phyloP scores from a whole-genome alignment of 225 moss, liverwort and hornwort species.

The Thuidium tamariscinum region DNA sequence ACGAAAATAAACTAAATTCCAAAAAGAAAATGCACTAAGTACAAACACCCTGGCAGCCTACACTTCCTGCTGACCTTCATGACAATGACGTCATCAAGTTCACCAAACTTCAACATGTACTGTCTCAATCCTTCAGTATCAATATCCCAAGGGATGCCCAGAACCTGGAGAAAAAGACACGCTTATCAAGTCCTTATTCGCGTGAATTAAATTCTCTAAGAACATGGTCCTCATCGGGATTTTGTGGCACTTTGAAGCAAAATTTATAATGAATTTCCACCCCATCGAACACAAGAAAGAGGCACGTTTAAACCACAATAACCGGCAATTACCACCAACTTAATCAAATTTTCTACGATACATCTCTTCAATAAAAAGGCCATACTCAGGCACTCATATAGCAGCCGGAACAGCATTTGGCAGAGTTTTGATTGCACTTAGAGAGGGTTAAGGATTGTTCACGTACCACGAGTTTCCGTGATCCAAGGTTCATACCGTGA shows the following conservation, averaged over 20 bases:
- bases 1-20: background rate
- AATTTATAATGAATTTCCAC: background rate
- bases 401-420: background rate
- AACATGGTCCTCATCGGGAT: background rate
- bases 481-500: slow-evolving; percentile 55
- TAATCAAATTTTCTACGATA: background rate
- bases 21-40: background rate
- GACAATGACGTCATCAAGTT: slow-evolving; percentile 94
- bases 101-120: slow-evolving; percentile 93
- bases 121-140: slow-evolving; percentile 94
- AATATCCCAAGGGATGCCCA: slow-evolving; percentile 97
- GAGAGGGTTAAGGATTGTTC: background rate
- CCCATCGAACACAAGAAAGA: background rate
- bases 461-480: slow-evolving; percentile 66
- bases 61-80: slow-evolving; percentile 71
- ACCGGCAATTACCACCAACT: background rate
- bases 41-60: background rate
- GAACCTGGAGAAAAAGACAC: slow-evolving; percentile 40
- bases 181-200: background rate
- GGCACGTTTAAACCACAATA: background rate
- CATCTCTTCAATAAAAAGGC: background rate
- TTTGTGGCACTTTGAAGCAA: background rate
- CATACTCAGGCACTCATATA: background rate
- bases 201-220: background rate
- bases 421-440: background rate